Percentiles rank a stretch among this genome's conserved stretches.
phyloP scores from a whole-genome alignment of 495 filamentous ascomycete species.

The Pyrenula massariospora region DNA sequence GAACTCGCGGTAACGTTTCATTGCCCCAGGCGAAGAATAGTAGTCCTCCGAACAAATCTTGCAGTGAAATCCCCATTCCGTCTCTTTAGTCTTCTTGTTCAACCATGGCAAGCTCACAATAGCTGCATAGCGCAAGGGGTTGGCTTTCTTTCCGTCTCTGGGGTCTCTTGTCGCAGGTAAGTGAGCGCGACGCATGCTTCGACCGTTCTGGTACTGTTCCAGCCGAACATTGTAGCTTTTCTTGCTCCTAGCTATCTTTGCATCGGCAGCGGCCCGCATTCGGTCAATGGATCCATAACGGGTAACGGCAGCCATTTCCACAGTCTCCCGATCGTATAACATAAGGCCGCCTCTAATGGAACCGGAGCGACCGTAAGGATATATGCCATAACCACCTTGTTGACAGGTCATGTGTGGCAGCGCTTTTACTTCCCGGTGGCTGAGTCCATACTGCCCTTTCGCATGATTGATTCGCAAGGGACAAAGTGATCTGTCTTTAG shows the following conservation, averaged over 20 bases:
- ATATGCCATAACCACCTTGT: constrained; percentile 9
- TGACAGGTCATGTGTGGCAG: constrained; percentile 12
- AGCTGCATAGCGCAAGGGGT: not conserved
- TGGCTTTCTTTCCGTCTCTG: not conserved
- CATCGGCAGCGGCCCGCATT: constrained; percentile 2
- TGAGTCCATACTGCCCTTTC: constrained; percentile 12
- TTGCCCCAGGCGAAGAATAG: not conserved
- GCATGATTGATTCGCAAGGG: constrained; percentile 10
- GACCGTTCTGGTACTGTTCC: too few relatives aligned
- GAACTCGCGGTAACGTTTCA: not conserved
- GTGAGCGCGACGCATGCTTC: too few relatives aligned
- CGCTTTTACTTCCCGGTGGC: constrained; percentile 3
- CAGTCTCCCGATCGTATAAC: constrained; percentile 11
- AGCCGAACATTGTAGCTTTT: too few relatives aligned
- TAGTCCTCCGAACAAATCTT: not conserved
- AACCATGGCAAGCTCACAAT: not conserved
- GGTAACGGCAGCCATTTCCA: constrained; percentile 9
- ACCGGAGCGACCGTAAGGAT: constrained; percentile 2
- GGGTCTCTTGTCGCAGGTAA: too few relatives aligned
- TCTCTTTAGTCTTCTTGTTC: not conserved
- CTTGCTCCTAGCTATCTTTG: too few relatives aligned
- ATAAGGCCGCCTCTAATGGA: constrained; percentile 1
- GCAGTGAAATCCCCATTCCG: not conserved
- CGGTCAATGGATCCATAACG: constrained; percentile 7
- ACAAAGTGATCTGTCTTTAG: constrained; percentile 9